Evolutionary conservation across 192 early-diverging fungal genomes (phyloP).

Genomic region (Backusella morwellensis): DNA sequence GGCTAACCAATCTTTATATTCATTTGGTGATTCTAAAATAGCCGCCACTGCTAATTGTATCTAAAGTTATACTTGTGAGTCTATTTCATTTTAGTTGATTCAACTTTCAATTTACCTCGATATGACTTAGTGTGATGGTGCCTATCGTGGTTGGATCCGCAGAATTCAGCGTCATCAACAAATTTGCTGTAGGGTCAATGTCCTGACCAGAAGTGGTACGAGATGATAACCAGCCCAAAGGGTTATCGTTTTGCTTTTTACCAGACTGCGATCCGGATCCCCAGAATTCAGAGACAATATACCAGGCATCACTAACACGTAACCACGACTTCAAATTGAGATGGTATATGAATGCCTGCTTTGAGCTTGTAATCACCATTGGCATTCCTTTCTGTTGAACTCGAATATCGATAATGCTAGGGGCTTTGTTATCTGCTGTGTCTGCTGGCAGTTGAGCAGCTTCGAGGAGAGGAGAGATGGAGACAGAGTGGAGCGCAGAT

Average conservation of each 20-base stretch:
- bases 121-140: constrained; percentile 45
- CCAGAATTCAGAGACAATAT: constrained; percentile 47
- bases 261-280: constrained; percentile 26
- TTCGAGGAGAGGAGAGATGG: constrained; percentile 63
- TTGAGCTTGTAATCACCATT: constrained; percentile 58
- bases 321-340: constrained; percentile 65
- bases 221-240: constrained; percentile 26
- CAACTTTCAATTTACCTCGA: constrained; percentile 33
- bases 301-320: constrained; percentile 60
- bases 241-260: constrained; percentile 14
- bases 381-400: constrained; percentile 63
- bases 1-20: constrained; percentile 59
- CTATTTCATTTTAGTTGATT: no score
- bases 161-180: background rate
- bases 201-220: constrained; percentile 16
- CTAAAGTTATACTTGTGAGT: constrained; percentile 34
- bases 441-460: constrained; percentile 37
- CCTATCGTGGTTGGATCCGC: constrained; percentile 17
- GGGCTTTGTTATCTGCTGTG: constrained; percentile 15
- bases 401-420: constrained; percentile 52
- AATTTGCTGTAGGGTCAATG: constrained; percentile 3
- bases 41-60: constrained; percentile 51
- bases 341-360: constrained; percentile 66
- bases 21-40: constrained; percentile 51
- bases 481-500: constrained; percentile 51